A percentile compares a stretch with the other conserved stretches of the same genome.
Evolutionary conservation across 139 green algal species (phyloP).

Genomic region (Ostreobium quekettii): DNA sequence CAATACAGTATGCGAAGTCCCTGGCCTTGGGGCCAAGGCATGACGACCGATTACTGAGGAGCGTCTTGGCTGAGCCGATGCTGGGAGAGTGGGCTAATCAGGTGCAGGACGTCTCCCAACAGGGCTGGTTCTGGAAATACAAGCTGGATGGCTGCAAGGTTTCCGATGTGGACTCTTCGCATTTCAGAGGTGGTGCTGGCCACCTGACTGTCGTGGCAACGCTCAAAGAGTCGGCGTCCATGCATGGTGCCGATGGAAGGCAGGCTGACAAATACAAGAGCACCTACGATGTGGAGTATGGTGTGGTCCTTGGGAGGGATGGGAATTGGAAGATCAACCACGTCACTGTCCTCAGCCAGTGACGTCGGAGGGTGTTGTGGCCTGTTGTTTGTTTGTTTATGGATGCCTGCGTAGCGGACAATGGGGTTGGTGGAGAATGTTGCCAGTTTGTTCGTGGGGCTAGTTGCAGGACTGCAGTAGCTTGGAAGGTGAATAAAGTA

Average conservation of each 20-base stretch:
- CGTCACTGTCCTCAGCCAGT: neutral
- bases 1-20: constrained; percentile 56
- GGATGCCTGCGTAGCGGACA: too few species aligned
- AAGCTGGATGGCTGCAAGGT: constrained; percentile 12
- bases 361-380: too few species aligned
- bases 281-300: constrained; percentile 20
- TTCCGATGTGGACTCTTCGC: neutral
- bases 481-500: too few species aligned
- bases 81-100: constrained; percentile 38
- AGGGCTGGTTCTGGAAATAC: constrained; percentile 56
- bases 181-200: neutral
- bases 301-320: constrained; percentile 18
- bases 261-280: constrained; percentile 17
- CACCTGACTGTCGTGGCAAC: neutral
- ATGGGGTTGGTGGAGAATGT: too few species aligned
- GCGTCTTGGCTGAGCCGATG: constrained; percentile 49
- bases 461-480: too few species aligned
- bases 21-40: constrained; percentile 45
- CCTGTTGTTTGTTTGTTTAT: too few species aligned
- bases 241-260: constrained; percentile 27
- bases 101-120: constrained; percentile 31
- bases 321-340: constrained; percentile 20
- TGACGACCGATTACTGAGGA: constrained; percentile 18
- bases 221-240: constrained; percentile 16
- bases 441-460: too few species aligned